Conservation (phyloP, 768 basidiomycete species). For the Agaricus sinodeliciosus region DNA sequence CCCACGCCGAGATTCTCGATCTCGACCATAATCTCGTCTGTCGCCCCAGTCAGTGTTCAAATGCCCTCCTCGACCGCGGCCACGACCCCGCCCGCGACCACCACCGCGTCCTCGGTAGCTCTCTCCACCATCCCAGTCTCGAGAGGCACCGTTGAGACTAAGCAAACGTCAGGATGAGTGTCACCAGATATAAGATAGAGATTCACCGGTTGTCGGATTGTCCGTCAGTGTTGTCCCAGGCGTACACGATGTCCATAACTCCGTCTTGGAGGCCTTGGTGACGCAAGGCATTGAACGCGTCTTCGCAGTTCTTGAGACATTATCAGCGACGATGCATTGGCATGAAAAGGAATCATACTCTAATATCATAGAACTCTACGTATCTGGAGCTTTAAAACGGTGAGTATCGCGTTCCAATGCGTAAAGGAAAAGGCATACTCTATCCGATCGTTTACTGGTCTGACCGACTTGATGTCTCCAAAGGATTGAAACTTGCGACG, state of each 20-base stretch:
- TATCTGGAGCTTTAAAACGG: conserved; percentile 60
- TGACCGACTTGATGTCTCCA: conserved; percentile 84
- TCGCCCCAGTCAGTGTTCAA: conserved; percentile 24
- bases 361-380: conserved; percentile 90
- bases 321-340: not conserved
- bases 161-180: not conserved
- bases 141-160: conserved; percentile 28
- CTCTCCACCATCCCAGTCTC: conserved; percentile 43
- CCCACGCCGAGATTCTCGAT: conserved; percentile 37
- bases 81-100: conserved; percentile 35
- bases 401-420: conserved; percentile 1
- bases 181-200: not conserved
- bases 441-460: conserved; percentile 52
- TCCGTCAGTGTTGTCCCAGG: conserved; percentile 67
- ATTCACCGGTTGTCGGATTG: conserved; percentile 17
- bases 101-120: conserved; percentile 28
- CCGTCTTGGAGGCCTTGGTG: conserved; percentile 81
- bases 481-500: conserved; percentile 81
- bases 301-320: conserved; percentile 56
- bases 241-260: conserved; percentile 79
- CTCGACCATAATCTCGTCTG: conserved; percentile 37
- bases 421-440: conserved; percentile 36
- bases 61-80: conserved; percentile 31
- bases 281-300: conserved; percentile 74
- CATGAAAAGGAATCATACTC: conserved; percentile 39